Percentiles rank a stretch among this genome's conserved stretches.
phyloP scores from a whole-genome alignment of 2,329 filamentous ascomycete genomes.

The Madurella mycetomatis region DNA sequence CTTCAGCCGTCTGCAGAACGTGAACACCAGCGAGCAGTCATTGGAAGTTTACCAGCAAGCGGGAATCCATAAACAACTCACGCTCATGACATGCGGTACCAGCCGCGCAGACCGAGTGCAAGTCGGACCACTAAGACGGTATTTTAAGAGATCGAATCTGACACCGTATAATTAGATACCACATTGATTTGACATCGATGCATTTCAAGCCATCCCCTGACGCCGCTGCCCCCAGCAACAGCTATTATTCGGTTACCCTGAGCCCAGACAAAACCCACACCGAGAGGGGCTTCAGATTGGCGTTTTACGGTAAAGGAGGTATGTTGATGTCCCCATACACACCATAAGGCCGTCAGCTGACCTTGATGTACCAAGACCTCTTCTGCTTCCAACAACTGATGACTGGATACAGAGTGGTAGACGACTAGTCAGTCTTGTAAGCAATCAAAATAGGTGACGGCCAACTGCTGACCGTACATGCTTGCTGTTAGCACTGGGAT shows the following conservation, averaged over 20 bases:
- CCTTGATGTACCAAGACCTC: constrained; percentile 1
- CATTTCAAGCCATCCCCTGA: neutral
- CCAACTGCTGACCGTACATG: too few species aligned
- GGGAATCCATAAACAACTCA: too few species aligned
- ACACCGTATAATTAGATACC: constrained; percentile 4
- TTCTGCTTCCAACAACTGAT: constrained; percentile 18
- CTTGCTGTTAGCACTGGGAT: neutral
- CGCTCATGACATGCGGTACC: too few species aligned
- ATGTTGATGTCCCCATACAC: too few species aligned
- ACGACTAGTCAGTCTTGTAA: constrained; percentile 12
- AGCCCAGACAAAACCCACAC: too few species aligned
- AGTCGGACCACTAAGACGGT: too few species aligned
- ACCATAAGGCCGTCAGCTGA: too few species aligned
- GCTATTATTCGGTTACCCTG: neutral
- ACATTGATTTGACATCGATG: constrained; percentile 2
- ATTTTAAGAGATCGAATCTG: too few species aligned
- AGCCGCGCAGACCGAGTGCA: too few species aligned
- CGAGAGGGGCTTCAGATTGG: neutral
- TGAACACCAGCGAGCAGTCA: too few species aligned
- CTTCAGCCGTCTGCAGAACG: too few species aligned
- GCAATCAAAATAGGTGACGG: neutral
- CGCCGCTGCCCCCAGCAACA: neutral
- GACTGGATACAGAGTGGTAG: constrained; percentile 19
- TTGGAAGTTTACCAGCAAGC: too few species aligned
- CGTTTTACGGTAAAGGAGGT: neutral